Evolutionary conservation across 306 rosid species (phyloP).

Genomic region (Malus domestica): DNA sequence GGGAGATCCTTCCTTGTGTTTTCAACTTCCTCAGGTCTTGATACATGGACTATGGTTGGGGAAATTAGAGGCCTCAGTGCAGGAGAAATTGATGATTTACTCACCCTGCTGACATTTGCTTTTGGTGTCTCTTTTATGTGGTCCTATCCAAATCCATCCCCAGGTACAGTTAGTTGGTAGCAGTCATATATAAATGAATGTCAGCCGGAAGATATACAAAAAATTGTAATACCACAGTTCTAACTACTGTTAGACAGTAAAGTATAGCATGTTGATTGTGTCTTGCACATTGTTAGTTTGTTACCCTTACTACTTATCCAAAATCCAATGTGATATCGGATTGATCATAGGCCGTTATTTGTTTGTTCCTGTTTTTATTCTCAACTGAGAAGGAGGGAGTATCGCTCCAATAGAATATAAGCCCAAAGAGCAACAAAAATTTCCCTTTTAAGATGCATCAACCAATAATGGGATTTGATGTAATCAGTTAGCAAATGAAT

Average conservation of each 20-base stretch:
- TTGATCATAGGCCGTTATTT: neutral
- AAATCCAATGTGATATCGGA: neutral
- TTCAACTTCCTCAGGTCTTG: conserved; percentile 67
- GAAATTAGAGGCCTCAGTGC: conserved; percentile 19
- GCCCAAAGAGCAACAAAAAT: neutral
- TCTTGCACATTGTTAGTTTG: neutral
- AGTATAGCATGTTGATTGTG: neutral
- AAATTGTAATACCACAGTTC: neutral
- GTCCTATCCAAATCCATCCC: conserved; percentile 38
- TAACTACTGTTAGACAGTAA: neutral
- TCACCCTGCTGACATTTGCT: conserved; percentile 16
- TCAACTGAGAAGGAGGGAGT: neutral
- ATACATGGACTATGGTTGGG: conserved; percentile 73
- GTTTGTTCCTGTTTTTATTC: neutral
- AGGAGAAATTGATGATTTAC: conserved; percentile 20
- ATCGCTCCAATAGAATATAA: neutral
- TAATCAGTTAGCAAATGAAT: neutral
- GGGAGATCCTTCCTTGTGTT: conserved; percentile 79
- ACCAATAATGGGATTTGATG: neutral
- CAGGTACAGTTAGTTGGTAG: neutral
- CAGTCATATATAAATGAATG: neutral
- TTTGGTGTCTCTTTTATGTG: conserved; percentile 17
- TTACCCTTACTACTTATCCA: neutral
- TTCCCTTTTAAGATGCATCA: neutral
- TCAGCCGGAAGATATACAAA: neutral